Conservation (phyloP, 495 filamentous ascomycete genomes). For the Aspergillus bertholletiae region DNA sequence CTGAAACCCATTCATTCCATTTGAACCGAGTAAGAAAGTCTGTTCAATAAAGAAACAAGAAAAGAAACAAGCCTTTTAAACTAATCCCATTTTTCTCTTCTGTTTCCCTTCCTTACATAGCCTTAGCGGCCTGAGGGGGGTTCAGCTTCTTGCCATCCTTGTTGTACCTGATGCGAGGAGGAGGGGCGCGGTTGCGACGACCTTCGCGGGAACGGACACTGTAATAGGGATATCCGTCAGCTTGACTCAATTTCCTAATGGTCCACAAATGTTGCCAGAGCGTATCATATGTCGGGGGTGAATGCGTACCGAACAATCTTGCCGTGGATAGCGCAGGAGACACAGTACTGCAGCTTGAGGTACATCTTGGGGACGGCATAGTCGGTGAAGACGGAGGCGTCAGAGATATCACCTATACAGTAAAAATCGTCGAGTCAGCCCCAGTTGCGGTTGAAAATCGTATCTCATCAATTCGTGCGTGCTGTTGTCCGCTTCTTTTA, state of each 20-base stretch:
- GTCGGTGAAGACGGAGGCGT: constrained; percentile 97
- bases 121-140: constrained; percentile 78
- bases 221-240: constrained; percentile 11
- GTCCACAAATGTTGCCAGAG: background rate
- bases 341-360: constrained; percentile 99
- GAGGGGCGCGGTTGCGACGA: constrained; percentile 97
- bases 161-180: constrained; percentile 97
- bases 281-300: background rate
- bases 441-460: background rate
- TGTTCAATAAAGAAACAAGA: constrained; percentile 13
- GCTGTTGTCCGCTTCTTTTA: constrained; percentile 4
- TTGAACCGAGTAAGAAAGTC: constrained; percentile 19
- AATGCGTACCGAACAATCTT: constrained; percentile 96
- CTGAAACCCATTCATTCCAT: constrained; percentile 27
- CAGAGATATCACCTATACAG: constrained; percentile 92
- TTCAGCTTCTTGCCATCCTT: constrained; percentile 99
- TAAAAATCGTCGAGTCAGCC: constrained; percentile 13
- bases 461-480: constrained; percentile 2
- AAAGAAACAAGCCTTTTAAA: constrained; percentile 24
- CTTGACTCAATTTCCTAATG: background rate
- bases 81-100: constrained; percentile 37
- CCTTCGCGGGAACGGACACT: constrained; percentile 97
- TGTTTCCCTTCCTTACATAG: constrained; percentile 46
- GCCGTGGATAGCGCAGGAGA: constrained; percentile 99
- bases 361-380: constrained; percentile 99